Evolutionary conservation across 176 grass and related monocot species (phyloP), one percentile per base, ranked within the genome.

Genomic region (Saccharum officinarum): DNA sequence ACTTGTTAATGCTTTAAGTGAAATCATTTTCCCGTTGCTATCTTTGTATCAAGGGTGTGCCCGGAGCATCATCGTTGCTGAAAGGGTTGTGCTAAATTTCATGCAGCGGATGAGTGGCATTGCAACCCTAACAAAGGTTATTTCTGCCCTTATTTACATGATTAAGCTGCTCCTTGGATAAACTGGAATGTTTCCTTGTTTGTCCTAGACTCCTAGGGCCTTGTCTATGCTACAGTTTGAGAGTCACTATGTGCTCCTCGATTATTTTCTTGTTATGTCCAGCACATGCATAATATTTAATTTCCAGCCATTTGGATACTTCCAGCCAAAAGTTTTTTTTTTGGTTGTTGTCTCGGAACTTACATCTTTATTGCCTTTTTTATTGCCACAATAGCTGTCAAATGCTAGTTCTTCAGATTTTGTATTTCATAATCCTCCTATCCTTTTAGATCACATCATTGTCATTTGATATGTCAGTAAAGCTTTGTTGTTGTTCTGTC

Each of bases 101-200:
- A 98, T 98, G 91, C 96, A 98, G 90, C 95, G 96, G 72, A 98
- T 95, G 96, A 98, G 96, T 71, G 96, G 96, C 71, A 98, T 95
- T 60, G 96, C 96, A 13, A 98, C 96, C 62, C 84, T 98, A 37
- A 94, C 96, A 12, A 98, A 98, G 93, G 96, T 98, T 69, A 84
- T 71, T 52, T 45, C 1, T 83, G 20, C 25, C 61, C 22, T 46
- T 86, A 10, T 72, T 71, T 65, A 39, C 4, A 52, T 78, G 38
- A 57, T 38, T 57, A 55, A 42, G 7, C n/a, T 23, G 8, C 18
- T 45, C 17, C 14, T 71, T 30, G 28, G 40, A 42, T 85, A 52
- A 78, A 80, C 4, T 83, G 41, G 73, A 81, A 71, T 39, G 26
- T 83, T 73, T 66, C 33, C 17, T 54, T 76, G 47, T 54, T 73